Percentiles rank a stretch among this genome's conserved stretches.
Conservation (phyloP, 768 basidiomycete genomes). For the Xerocomellus intermedius region DNA sequence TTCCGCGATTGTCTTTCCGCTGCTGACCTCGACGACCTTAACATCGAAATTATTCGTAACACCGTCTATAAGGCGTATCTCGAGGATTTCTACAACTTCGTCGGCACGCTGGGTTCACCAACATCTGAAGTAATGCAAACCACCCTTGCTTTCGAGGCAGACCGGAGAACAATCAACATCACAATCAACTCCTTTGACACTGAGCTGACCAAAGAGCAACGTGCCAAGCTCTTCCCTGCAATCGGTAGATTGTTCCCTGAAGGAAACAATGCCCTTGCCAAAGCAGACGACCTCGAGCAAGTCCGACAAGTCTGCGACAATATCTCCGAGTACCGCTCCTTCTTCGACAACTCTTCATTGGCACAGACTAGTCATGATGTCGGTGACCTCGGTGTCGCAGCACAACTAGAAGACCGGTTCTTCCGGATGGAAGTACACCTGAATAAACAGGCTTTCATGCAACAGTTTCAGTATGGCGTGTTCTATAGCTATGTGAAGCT, state of each 20-base stretch:
- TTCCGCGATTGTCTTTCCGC: constrained; percentile 96
- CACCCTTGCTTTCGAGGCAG: constrained; percentile 94
- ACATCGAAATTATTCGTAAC: constrained; percentile 99
- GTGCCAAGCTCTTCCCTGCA: constrained; percentile 90
- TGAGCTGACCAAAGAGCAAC: constrained; percentile 90
- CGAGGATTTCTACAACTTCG: constrained; percentile 92
- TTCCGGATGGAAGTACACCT: constrained; percentile 90
- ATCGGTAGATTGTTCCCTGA: constrained; percentile 94
- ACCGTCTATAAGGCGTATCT: constrained; percentile 99
- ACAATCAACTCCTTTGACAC: constrained; percentile 99
- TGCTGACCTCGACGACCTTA: constrained; percentile 94
- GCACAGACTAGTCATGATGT: constrained; percentile 35
- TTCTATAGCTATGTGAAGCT: constrained; percentile 92
- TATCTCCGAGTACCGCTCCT: constrained; percentile 84
- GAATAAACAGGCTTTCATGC: constrained; percentile 93
- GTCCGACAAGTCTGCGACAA: constrained; percentile 85
- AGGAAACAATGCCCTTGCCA: constrained; percentile 91
- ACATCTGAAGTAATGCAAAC: constrained; percentile 90
- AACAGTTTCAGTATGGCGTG: constrained; percentile 94
- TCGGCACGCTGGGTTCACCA: constrained; percentile 73
- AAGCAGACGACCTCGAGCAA: constrained; percentile 94
- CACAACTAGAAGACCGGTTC: constrained; percentile 89
- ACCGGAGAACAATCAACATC: constrained; percentile 95
- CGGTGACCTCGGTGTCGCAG: constrained; percentile 50
- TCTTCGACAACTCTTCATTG: constrained; percentile 66